phyloP scores from a whole-genome alignment of 139 green algal genomes.

The Auxenochlorella protothecoides region DNA sequence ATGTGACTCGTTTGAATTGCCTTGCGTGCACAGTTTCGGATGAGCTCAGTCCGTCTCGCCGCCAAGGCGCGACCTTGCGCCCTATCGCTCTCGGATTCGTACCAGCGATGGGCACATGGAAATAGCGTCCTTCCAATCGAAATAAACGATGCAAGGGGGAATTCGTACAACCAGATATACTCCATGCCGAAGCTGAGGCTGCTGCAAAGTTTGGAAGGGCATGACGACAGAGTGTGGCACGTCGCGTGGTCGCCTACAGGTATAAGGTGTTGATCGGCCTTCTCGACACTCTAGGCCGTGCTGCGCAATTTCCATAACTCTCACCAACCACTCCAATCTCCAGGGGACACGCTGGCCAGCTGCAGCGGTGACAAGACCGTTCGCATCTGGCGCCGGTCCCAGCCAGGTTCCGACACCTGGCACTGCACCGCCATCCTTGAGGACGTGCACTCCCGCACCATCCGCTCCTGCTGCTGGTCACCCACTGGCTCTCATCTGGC shows the following conservation, averaged over 20 bases:
- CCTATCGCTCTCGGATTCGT: too few relatives aligned
- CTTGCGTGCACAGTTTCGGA: too few relatives aligned
- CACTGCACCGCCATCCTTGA: conserved; percentile 65
- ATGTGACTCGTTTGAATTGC: too few relatives aligned
- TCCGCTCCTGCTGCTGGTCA: conserved; percentile 71
- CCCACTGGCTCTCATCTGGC: conserved; percentile 65
- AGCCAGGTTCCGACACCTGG: conserved; percentile 24
- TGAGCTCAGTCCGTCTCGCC: too few relatives aligned
- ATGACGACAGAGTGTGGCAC: conserved; percentile 71
- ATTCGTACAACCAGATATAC: too few relatives aligned
- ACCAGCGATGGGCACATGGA: too few relatives aligned
- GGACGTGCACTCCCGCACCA: conserved; percentile 65
- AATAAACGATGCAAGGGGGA: too few relatives aligned
- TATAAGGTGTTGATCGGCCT: conserved; percentile 12
- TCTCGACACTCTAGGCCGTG: not conserved
- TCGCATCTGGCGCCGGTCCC: conserved; percentile 58
- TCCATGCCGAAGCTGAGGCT: conserved; percentile 17
- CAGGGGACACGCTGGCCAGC: conserved; percentile 69
- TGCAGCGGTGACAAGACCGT: conserved; percentile 86
- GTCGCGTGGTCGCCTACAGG: conserved; percentile 73
- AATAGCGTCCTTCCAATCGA: too few relatives aligned
- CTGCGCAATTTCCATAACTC: not conserved
- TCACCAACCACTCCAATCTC: not conserved
- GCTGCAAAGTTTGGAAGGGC: conserved; percentile 49
- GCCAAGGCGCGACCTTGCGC: too few relatives aligned